Evolutionary conservation across 495 filamentous ascomycete species (phyloP).

Genomic region (Penicillium bialowiezense): DNA sequence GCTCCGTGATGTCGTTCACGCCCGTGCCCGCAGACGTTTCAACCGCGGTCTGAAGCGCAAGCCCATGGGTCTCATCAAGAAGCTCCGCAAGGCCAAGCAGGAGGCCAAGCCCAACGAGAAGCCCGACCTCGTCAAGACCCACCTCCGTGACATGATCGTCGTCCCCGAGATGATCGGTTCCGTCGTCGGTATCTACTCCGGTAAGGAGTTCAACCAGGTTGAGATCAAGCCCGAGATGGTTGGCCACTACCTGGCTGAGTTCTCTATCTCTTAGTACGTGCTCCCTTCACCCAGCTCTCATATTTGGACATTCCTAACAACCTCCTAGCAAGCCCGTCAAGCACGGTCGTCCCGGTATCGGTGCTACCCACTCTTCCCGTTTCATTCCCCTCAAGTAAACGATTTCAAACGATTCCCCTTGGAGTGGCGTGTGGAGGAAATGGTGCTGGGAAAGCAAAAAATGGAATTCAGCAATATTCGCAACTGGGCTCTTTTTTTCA

Average conservation of each 20-base stretch:
- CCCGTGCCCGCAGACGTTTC: slow-evolving; percentile 96
- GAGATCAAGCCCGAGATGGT: slow-evolving; percentile 99
- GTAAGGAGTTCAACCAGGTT: slow-evolving; percentile 99
- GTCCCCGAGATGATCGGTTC: slow-evolving; percentile 98
- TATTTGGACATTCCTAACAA: slow-evolving; percentile 26
- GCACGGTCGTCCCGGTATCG: slow-evolving; percentile 99
- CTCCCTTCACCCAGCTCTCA: slow-evolving; percentile 25
- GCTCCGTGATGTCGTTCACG: slow-evolving; percentile 98
- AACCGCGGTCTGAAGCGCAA: slow-evolving; percentile 99
- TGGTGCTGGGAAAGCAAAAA: slow-evolving; percentile 37
- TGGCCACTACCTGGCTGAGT: slow-evolving; percentile 98
- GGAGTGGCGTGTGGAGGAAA: slow-evolving; percentile 43
- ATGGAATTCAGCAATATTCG: slow-evolving; percentile 34
- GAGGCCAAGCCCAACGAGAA: slow-evolving; percentile 99
- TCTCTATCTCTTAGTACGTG: slow-evolving; percentile 98
- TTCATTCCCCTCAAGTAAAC: slow-evolving; percentile 99
- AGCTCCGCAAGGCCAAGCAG: slow-evolving; percentile 99
- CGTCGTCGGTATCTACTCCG: slow-evolving; percentile 98
- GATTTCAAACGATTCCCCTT: slow-evolving; percentile 42
- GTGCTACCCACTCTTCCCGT: slow-evolving; percentile 99
- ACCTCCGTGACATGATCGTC: slow-evolving; percentile 98
- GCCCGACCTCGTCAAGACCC: slow-evolving; percentile 97
- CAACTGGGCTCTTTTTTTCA: slow-evolving; percentile 39
- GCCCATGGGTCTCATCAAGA: slow-evolving; percentile 99
- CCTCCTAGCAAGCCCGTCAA: slow-evolving; percentile 91